These are phyloP conservation scores for Thielaviopsis populi DNA, from an alignment of 2,329 filamentous ascomycete genomes.

Conservation along the genomic window DNA sequence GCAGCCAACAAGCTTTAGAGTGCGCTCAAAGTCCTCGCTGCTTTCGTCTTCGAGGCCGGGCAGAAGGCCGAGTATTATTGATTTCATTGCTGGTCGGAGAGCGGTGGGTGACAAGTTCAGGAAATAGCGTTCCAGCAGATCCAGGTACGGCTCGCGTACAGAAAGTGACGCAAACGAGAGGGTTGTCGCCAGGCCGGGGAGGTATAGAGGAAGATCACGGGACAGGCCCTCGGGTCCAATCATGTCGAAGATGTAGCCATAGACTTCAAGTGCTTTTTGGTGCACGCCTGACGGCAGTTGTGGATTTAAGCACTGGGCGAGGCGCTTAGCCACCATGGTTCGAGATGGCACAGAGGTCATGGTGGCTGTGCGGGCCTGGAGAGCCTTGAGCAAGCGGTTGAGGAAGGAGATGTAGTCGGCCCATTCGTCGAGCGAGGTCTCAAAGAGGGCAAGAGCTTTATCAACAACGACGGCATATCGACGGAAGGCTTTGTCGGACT, in stretches of 20 bases:
- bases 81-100: constrained; percentile 76
- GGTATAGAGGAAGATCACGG: constrained; percentile 68
- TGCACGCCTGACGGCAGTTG: constrained; percentile 89
- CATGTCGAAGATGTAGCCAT: constrained; percentile 72
- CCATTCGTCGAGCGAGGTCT: constrained; percentile 93
- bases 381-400: constrained; percentile 75
- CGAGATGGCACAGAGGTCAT: constrained; percentile 66
- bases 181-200: constrained; percentile 77
- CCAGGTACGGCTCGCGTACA: constrained; percentile 72
- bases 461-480: constrained; percentile 84
- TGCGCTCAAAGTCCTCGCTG: constrained; percentile 90
- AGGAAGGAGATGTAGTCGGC: constrained; percentile 98
- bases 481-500: constrained; percentile 57
- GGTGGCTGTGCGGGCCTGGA: constrained; percentile 69
- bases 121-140: constrained; percentile 68
- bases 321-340: constrained; percentile 66
- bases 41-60: constrained; percentile 92
- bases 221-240: constrained; percentile 71
- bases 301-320: constrained; percentile 91
- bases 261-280: constrained; percentile 92
- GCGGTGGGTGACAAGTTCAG: constrained; percentile 53
- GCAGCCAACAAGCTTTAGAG: constrained; percentile 60
- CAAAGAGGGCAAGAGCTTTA: constrained; percentile 74
- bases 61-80: constrained; percentile 73
- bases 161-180: constrained; percentile 90